Evolutionary conservation across 345 rosid genomes (phyloP), one percentile per base, ranked within the genome.

Genomic region (Limnanthes douglasii): DNA sequence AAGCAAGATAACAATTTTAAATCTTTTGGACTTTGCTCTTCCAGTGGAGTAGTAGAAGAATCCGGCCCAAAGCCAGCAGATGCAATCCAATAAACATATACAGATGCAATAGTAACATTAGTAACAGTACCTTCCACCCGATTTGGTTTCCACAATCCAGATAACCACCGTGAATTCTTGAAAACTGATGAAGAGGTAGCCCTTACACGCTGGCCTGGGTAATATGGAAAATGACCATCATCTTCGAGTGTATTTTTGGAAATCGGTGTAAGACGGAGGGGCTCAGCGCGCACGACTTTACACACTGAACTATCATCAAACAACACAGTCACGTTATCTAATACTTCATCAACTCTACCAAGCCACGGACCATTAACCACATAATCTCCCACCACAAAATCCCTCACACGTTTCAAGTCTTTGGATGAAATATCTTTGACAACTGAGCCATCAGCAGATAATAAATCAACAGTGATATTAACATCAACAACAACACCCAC

Each of bases 221-320:
- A 59, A 60, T 92, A 85, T 4, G 93, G 85, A 43, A 62, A 75
- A 59, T 78, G 61, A 6, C 82, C 78, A 48, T 73, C 80, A 45
- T 78, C 99, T 59, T 92, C 93, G 42, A 92, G 75, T 35, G 72
- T 50, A 50, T 62, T 77, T 62, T 68, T 75, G 46, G 72, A 45
- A 36, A 65, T 53, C 42, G 99, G 94, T 69, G 56, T 81, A 32
- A 81, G 78, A 28, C 48, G 83, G 43, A 60, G 57, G 8, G 98
- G 94, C 45, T 90, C 96, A 37, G 80, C 94, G 53, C 80, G 88
- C 34, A 34, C 45, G 30, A 90, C 88, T 68, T 78, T 73, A 72
- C 98, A 90, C 41, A 70, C 56, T 34, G 96, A 77, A 51, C 98
- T 88, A 69, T 90, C 98, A 67, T 84, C 98, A 56, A 80, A 65